Evolutionary conservation across 306 rosid species (phyloP).

Genomic region (Prunus kanzakura): DNA sequence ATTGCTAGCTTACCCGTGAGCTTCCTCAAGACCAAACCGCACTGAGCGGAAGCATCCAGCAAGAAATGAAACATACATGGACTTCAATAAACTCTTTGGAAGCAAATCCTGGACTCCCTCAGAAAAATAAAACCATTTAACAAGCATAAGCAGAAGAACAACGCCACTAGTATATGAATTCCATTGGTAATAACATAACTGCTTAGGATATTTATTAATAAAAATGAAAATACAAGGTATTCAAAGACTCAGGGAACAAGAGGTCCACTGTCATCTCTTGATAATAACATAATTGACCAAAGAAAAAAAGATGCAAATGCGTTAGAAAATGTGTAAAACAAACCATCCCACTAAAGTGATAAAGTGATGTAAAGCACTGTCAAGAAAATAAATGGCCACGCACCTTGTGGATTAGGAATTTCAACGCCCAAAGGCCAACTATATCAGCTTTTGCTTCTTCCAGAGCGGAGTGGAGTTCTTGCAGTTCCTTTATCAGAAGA

Average conservation of each 20-base stretch:
- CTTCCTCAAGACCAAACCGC: constrained; percentile 87
- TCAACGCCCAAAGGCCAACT: constrained; percentile 95
- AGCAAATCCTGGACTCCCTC: constrained; percentile 59
- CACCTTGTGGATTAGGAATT: constrained; percentile 71
- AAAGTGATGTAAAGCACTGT: background rate
- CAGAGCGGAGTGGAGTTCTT: constrained; percentile 88
- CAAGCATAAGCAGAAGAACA: background rate
- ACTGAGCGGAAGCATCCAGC: constrained; percentile 95
- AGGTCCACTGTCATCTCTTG: background rate
- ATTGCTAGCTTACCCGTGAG: constrained; percentile 79
- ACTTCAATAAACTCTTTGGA: constrained; percentile 63
- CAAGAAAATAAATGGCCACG: constrained; percentile 6
- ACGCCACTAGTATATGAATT: background rate
- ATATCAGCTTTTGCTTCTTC: constrained; percentile 99
- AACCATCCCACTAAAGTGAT: constrained; percentile 10
- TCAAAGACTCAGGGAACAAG: background rate
- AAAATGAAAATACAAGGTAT: background rate
- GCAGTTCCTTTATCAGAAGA: constrained; percentile 67
- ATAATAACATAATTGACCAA: constrained; percentile 2
- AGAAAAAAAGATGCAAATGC: background rate
- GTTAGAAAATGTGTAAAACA: background rate
- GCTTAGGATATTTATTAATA: background rate
- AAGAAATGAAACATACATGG: constrained; percentile 91
- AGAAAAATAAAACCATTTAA: constrained; percentile 9
- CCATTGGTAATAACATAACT: background rate